These are phyloP conservation scores for Histomonas meleagridis DNA, from an alignment of 208 protist genomes.

Conservation along the genomic window DNA sequence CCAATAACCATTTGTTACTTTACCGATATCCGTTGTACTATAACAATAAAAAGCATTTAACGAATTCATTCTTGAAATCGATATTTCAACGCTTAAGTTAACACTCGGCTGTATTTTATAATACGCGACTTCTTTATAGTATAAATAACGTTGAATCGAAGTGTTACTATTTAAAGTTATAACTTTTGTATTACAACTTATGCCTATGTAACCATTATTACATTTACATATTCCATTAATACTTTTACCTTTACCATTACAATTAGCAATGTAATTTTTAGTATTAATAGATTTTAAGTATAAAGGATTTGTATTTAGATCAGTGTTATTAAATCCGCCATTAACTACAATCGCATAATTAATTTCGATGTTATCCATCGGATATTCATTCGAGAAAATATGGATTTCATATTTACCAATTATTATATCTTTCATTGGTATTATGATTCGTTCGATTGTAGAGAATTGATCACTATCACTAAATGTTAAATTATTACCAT, in stretches of 20 bases:
- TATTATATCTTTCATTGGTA: background rate
- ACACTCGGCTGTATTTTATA: too few species aligned
- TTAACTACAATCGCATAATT: background rate
- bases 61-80: too few species aligned
- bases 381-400: background rate
- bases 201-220: background rate
- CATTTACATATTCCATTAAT: background rate
- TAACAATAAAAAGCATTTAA: too few species aligned
- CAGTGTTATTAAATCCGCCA: background rate
- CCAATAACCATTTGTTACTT: too few species aligned
- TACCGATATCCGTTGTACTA: too few species aligned
- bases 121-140: too few species aligned
- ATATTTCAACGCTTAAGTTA: too few species aligned
- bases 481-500: background rate
- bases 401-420: background rate
- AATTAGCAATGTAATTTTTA: background rate
- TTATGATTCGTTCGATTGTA: background rate
- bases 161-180: background rate
- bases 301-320: background rate
- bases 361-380: too few species aligned
- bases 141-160: too few species aligned
- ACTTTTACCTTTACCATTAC: background rate
- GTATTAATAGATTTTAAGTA: background rate
- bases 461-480: background rate
- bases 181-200: background rate